Base-by-base conservation (phyloP, 805 yeast species). In the Candida vaughaniae region DNA sequence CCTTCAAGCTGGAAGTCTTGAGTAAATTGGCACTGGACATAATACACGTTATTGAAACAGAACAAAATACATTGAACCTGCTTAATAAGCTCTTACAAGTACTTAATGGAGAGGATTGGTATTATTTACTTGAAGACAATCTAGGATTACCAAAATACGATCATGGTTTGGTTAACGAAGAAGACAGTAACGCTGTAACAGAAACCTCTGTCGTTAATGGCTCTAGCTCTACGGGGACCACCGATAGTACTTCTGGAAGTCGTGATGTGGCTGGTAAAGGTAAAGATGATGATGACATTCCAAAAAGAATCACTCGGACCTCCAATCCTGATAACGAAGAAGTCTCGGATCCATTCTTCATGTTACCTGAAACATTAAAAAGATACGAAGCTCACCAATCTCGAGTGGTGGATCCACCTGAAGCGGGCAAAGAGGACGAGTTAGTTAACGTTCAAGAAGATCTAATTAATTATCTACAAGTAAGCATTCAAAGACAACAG, bases 101-200 rank as follows among this genome's bases (percentile, higher is more conserved):
- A 1, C 78, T 91, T 48, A 68, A 91, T 33, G 96, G 97, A 4
- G 98, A 91, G 54, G 91, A 87, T 55, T 85, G 95, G 46, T 69
- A 69, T 29, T 79, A 78, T 38, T 60, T 83, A 26, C 65, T 78
- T 15, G 86, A 85, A 23, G 78, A 75, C 16, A 76, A 78, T 32
- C 58, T 90, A 59, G 75, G 78, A 16, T 66, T 89, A 22, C 83
- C 88, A 2, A 69, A 62, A 18, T 85, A 85, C 52, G 85, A 86
- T 51, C 89, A 83, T 50, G 77, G 80, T 22, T 58, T 82, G 25
- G 37, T 36, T 20, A 42, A 38, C 22, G 47, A 45, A 32, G 40
- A 29, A 12, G 23, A 20, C 23, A 6, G 9, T 7, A 6, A 6
- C 10, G 23, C 23, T 20, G 23, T 20, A 6, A 17, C 18, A 25